Evolutionary conservation across 768 basidiomycete genomes (phyloP).

Genomic region (Udeniomyces megalosporus): DNA sequence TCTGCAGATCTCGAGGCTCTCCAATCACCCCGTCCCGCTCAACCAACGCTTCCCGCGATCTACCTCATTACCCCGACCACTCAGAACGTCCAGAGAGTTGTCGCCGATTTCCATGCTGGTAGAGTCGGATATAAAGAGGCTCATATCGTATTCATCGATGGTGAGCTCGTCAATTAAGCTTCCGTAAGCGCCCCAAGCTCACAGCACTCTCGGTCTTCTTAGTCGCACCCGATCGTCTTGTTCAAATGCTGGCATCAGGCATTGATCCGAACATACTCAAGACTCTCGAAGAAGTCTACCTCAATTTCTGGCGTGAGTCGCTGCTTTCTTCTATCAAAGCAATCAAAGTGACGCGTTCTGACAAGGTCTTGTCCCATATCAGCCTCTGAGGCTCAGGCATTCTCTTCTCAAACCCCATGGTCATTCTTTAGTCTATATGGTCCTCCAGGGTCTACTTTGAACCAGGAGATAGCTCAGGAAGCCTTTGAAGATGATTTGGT

Average conservation of each 20-base stretch:
- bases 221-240: conserved; percentile 66
- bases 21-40: conserved; percentile 61
- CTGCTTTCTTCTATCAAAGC: not conserved
- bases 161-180: too few species aligned
- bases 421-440: conserved; percentile 81
- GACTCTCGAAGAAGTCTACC: conserved; percentile 64
- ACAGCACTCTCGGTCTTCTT: not conserved
- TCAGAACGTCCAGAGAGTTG: conserved; percentile 80
- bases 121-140: conserved; percentile 62
- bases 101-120: conserved; percentile 55
- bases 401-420: conserved; percentile 58
- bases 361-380: not conserved
- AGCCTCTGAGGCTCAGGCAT: conserved; percentile 78
- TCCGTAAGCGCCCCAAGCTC: too few species aligned
- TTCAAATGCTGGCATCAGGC: conserved; percentile 56
- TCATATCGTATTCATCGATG: conserved; percentile 86
- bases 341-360: not conserved
- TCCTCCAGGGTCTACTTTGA: conserved; percentile 46
- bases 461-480: conserved; percentile 48
- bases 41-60: conserved; percentile 73
- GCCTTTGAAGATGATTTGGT: conserved; percentile 76
- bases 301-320: conserved; percentile 79
- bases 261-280: conserved; percentile 62
- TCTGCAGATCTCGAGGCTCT: conserved; percentile 77
- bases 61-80: conserved; percentile 89